Conservation (phyloP, 2,329 filamentous ascomycete genomes). For the Exophiala sp. region DNA sequence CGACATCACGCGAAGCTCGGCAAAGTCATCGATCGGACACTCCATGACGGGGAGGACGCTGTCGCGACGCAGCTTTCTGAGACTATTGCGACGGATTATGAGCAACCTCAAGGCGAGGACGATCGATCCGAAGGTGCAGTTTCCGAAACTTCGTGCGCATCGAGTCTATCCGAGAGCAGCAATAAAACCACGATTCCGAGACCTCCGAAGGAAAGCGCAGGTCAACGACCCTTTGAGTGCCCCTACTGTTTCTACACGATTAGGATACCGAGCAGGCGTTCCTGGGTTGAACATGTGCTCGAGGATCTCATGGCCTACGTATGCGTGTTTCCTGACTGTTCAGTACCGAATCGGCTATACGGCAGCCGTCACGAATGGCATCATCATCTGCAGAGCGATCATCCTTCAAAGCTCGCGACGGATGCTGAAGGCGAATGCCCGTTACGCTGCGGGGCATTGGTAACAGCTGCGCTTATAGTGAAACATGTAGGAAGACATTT, state of each 20-base stretch:
- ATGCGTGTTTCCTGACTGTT: not conserved
- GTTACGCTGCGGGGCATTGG: not conserved
- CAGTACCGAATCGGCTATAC: not conserved
- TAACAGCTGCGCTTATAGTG: not conserved
- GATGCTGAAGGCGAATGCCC: not conserved
- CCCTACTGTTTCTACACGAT: not conserved
- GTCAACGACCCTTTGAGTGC: not conserved
- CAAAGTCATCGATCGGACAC: constrained; percentile 24
- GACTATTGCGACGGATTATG: not conserved
- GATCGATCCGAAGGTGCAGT: not conserved
- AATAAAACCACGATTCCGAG: not conserved
- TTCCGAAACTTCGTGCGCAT: not conserved
- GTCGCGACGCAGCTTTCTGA: not conserved
- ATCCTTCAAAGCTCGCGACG: not conserved
- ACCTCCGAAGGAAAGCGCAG: not conserved
- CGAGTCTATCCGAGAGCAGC: not conserved
- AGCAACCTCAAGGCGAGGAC: constrained; percentile 7
- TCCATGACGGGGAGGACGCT: not conserved
- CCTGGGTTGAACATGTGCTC: not conserved
- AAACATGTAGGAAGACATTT: not conserved
- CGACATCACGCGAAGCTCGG: constrained; percentile 35
- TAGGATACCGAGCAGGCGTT: not conserved
- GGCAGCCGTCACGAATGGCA: not conserved
- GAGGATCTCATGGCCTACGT: not conserved
- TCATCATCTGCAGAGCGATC: not conserved